Base-by-base conservation (phyloP, 495 filamentous ascomycete genomes). In the Aspergillus indologenus region DNA sequence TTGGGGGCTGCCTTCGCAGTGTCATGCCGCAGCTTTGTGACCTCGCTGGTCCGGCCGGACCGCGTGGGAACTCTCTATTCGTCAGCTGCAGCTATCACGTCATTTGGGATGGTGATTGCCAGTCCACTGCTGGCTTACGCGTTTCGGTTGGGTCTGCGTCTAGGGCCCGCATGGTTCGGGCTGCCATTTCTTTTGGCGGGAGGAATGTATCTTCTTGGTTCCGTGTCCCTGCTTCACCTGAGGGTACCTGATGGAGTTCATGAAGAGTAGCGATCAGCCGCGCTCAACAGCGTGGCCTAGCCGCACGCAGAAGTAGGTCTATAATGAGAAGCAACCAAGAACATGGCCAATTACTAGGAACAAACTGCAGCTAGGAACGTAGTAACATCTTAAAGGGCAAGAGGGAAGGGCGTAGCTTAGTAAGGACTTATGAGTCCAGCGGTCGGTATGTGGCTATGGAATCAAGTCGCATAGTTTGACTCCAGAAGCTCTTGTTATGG, bases 61-160 rank as follows among this genome's bases (percentile, higher is more conserved):
- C 59, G 71, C 21, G 71, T 68, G 46, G 70, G 63, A 34, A 76
- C 68, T 31, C 62, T 73, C 49, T 75, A 75, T 45, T 65, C 72
- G 21, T 63, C 72, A 1, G 60, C 73, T 12, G 66, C 71, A 2
- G 70, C 77, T 29, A 60, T 72, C 14, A 62, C 70, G 44, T 60
- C 67, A 11, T 29, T 73, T 2, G 74, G 75, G 0, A 54, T 53
- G 11, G 46, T 78, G 22, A 26, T 76, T 29, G 62, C 74, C 1
- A 68, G 72, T 1, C 76, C 76, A 3, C 45, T 75, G 12, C 65
- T 78, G n/a, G 66, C 68, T 21, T 66, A 68, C 20, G 58, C 67
- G 3, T 79, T 78, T 61, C 63, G 65, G 5, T 56, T 68, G 49
- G 76, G 74, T 11, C 68, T 79, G 68, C 71, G 71, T 54, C 53